These are phyloP conservation scores for Pelargonium australe DNA, from an alignment of 441 rosid species.

Conservation along the genomic window DNA sequence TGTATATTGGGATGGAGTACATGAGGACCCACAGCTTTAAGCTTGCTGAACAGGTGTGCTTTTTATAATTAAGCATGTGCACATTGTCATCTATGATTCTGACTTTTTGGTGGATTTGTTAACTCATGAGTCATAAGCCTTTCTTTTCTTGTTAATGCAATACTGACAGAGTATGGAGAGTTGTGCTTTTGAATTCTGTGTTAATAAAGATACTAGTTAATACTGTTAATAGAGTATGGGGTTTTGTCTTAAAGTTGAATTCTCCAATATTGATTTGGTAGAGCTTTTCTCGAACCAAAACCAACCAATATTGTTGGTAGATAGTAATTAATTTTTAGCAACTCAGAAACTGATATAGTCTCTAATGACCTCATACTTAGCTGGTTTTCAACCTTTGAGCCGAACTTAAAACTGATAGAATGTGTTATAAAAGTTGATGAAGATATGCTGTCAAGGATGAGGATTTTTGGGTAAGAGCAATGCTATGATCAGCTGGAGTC, in stretches of 20 bases:
- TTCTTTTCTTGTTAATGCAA: background rate
- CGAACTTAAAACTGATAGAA: background rate
- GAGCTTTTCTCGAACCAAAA: background rate
- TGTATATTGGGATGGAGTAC: conserved; percentile 98
- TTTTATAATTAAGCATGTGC: background rate
- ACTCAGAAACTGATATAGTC: background rate
- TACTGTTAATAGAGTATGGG: too few relatives aligned
- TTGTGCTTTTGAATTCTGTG: background rate
- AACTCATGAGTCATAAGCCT: background rate
- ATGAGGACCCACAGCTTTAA: conserved; percentile 94
- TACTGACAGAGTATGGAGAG: background rate
- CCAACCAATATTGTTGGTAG: background rate
- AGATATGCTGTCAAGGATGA: background rate
- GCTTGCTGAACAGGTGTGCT: conserved; percentile 90
- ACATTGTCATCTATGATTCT: background rate
- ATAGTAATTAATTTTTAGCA: background rate
- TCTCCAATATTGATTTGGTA: too few relatives aligned
- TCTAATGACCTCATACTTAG: background rate
- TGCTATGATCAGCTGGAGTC: background rate
- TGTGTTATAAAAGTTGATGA: background rate
- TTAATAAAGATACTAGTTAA: background rate
- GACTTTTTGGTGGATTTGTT: background rate
- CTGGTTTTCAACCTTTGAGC: background rate
- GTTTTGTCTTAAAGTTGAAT: background rate
- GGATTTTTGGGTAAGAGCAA: background rate